Conservation (phyloP, 345 rosid species). For the Rhodomyrtus tomentosa region DNA sequence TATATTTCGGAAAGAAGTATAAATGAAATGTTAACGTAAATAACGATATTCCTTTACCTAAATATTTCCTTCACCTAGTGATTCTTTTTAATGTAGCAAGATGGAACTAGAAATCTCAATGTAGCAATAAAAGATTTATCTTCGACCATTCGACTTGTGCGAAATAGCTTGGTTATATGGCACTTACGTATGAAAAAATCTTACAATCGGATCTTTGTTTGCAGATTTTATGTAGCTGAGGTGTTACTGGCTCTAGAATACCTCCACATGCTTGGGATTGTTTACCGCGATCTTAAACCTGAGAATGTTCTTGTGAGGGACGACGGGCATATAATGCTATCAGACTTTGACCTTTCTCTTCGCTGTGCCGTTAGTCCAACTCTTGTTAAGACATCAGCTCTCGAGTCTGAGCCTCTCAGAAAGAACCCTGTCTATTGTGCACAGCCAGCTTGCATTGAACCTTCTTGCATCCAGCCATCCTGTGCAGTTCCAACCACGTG, state of each 20-base stretch:
- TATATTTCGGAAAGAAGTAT: neutral
- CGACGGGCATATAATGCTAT: conserved; percentile 79
- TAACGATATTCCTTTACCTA: neutral
- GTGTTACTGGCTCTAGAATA: conserved; percentile 57
- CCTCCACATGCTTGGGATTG: conserved; percentile 73
- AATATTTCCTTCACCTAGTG: neutral
- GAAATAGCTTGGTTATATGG: neutral
- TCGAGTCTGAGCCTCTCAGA: conserved; percentile 62
- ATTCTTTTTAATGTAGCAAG: neutral
- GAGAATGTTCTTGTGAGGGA: conserved; percentile 73
- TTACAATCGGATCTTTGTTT: neutral
- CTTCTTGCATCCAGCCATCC: conserved; percentile 86
- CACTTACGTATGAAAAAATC: neutral
- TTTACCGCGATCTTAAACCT: conserved; percentile 77
- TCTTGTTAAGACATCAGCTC: conserved; percentile 48
- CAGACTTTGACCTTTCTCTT: conserved; percentile 75
- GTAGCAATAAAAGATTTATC: neutral
- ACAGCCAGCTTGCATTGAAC: conserved; percentile 79
- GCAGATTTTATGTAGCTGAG: conserved; percentile 76
- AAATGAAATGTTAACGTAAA: neutral
- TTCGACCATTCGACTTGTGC: neutral
- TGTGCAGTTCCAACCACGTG: conserved; percentile 77
- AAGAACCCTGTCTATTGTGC: conserved; percentile 69
- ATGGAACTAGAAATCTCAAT: neutral
- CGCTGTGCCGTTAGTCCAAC: conserved; percentile 82